Percentiles rank a stretch among this genome's conserved stretches.
Conservation (phyloP, 805 yeast genomes). For the Scheffersomyces amazonensis region DNA sequence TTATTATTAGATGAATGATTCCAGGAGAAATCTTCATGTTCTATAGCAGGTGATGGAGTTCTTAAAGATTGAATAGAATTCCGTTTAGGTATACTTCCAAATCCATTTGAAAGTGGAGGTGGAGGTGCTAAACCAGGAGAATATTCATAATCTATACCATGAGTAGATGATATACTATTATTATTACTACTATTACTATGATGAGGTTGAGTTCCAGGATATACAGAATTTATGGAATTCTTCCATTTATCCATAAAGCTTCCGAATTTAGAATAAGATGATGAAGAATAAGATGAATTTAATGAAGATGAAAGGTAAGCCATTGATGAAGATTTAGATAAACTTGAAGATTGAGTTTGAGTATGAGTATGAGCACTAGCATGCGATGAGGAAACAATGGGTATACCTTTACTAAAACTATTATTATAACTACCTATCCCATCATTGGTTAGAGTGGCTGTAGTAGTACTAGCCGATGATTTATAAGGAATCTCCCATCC, state of each 20-base stretch:
- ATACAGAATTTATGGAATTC: slow-evolving; percentile 18
- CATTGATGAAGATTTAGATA: slow-evolving; percentile 36
- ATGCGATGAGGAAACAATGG: slow-evolving; percentile 6
- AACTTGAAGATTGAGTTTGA: slow-evolving; percentile 19
- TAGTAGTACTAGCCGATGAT: slow-evolving; percentile 25
- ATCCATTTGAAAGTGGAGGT: slow-evolving; percentile 11
- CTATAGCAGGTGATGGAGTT: slow-evolving; percentile 36
- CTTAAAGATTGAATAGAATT: slow-evolving; percentile 28
- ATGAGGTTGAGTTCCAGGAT: slow-evolving; percentile 5
- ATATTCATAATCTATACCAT: slow-evolving; percentile 7
- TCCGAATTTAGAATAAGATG: slow-evolving; percentile 38
- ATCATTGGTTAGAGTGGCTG: slow-evolving; percentile 12
- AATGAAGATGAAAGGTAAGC: slow-evolving; percentile 42
- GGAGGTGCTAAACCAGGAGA: slow-evolving; percentile 1
- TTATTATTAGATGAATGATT: slow-evolving; percentile 1
- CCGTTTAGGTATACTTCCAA: slow-evolving; percentile 17
- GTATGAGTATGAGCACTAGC: slow-evolving; percentile 7
- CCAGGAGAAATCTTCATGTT: slow-evolving; percentile 28
- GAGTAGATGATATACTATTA: neutral
- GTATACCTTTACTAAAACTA: slow-evolving; percentile 10
- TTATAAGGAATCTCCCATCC: slow-evolving; percentile 50
- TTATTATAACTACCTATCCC: slow-evolving; percentile 19
- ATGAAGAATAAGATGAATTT: slow-evolving; percentile 31
- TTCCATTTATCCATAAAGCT: slow-evolving; percentile 47
- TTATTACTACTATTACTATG: neutral